phyloP scores from a whole-genome alignment of 768 basidiomycete species.

The Lactarius evosmus region DNA sequence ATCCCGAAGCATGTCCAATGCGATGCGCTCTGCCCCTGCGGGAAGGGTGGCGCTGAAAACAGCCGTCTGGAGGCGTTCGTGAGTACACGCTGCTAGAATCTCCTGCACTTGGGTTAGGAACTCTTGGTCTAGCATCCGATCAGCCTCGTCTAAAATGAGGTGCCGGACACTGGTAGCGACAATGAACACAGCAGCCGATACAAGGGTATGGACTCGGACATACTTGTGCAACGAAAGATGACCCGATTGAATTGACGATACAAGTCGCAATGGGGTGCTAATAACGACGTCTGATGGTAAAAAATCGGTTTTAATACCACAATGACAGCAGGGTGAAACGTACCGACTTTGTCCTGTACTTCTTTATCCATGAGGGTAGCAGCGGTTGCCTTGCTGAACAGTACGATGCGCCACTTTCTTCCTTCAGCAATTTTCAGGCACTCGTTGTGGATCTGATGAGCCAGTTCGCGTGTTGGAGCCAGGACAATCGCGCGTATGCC shows the following conservation, averaged over 20 bases:
- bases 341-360: constrained; percentile 74
- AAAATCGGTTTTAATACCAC: constrained; percentile 3
- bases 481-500: constrained; percentile 80
- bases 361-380: constrained; percentile 70
- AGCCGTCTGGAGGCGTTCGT: constrained; percentile 71
- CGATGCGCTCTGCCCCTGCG: constrained; percentile 79
- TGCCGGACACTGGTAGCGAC: constrained; percentile 64
- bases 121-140: constrained; percentile 84
- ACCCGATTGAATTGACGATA: constrained; percentile 71
- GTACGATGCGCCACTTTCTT: constrained; percentile 74
- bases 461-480: constrained; percentile 93
- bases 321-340: constrained; percentile 31
- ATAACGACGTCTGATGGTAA: constrained; percentile 75
- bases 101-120: constrained; percentile 89
- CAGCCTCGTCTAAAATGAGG: constrained; percentile 86
- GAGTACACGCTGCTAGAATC: constrained; percentile 73
- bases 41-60: constrained; percentile 96
- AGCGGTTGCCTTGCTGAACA: constrained; percentile 90
- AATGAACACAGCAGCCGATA: constrained; percentile 7
- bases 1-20: constrained; percentile 78
- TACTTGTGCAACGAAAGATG: constrained; percentile 71
- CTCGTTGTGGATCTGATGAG: constrained; percentile 93
- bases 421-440: constrained; percentile 77
- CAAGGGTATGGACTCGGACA: constrained; percentile 30
- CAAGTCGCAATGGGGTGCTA: constrained; percentile 86